Evolutionary conservation across 169 alveolate species (phyloP).

Genomic region (Toxoplasma gondii): DNA sequence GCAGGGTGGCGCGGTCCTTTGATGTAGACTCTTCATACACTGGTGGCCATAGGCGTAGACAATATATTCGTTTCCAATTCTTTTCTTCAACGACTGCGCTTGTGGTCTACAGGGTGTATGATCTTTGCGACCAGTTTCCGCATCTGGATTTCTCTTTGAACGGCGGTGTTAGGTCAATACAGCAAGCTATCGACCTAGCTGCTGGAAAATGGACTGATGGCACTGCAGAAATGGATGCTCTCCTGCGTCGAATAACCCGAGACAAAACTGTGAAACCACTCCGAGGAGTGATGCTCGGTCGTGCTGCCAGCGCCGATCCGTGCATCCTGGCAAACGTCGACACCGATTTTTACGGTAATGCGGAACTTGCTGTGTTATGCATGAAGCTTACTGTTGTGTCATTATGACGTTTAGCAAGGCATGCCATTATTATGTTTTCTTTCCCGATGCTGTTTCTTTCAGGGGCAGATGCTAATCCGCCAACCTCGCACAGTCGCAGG

Average conservation of each 20-base stretch:
- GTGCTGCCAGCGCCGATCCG: slow-evolving; percentile 74
- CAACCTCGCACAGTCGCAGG: background rate
- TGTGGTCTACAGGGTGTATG: slow-evolving; percentile 81
- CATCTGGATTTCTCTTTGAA: slow-evolving; percentile 88
- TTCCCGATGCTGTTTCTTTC: background rate
- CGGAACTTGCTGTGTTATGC: background rate
- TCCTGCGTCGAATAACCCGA: background rate
- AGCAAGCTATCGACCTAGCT: slow-evolving; percentile 75
- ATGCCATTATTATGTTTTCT: background rate
- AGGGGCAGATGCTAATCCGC: background rate
- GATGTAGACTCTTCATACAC: background rate
- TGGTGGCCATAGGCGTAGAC: no score
- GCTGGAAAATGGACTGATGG: slow-evolving; percentile 66
- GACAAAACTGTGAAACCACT: background rate
- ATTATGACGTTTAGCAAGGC: no score
- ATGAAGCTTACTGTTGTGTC: no score
- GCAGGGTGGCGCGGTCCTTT: background rate
- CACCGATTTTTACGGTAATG: slow-evolving; percentile 64
- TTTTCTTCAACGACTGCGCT: background rate
- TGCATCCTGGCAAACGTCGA: slow-evolving; percentile 71
- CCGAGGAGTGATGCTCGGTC: slow-evolving; percentile 78
- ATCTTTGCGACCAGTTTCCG: slow-evolving; percentile 89
- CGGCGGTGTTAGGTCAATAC: slow-evolving; percentile 90
- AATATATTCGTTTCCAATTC: no score
- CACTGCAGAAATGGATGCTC: background rate